Evolutionary conservation across 2,329 filamentous ascomycete genomes (phyloP), one percentile per base, ranked within the genome.

Genomic region (Hortaea sp.): DNA sequence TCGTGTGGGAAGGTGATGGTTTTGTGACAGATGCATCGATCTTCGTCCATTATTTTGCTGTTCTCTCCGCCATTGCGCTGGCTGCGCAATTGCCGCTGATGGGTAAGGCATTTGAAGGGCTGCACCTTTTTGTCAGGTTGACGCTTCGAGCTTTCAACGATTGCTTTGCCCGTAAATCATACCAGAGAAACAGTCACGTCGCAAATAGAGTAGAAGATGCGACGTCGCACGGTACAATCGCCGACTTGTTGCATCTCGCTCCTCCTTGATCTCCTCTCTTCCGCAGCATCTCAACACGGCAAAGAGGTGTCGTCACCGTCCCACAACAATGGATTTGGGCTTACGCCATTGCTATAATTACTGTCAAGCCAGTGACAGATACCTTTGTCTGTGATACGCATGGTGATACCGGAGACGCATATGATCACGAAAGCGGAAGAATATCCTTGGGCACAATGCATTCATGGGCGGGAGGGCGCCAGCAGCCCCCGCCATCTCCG

Each of bases 151-250:
- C 1, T n/a, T 39, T 45, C 43, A 48, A 42, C 35, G 28, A 28
- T 12, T 41, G 20, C 4, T 20, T 20, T 20, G 20, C 20, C 4
- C 20, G 20, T 20, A 40, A 40, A 31, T n/a, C 39, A 39, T 45
- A 45, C 43, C 44, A 42, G 49, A 34, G 41, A 46, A 43, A 47
- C 46, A 43, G 42, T 46, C 43, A 42, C 43, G 48, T 42, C 46
- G 45, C 43, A 52, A 39, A 46, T 6, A 43, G 29, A 20, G 29
- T 44, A 48, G 40, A 48, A 44, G 29, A 12, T 42, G 34, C 29
- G n/a, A n/a, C 28, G 39, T 40, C 35, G 29, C 20, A 35, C 34
- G 11, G 37, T 12, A 29, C 29, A 40, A 42, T 20, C 2, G 11
- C 29, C 39, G 39, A 20, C 11, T 38, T 10, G 7, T 35, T 35